Conservation (phyloP, 2,329 filamentous ascomycete species). For the Fusarium clavum region DNA sequence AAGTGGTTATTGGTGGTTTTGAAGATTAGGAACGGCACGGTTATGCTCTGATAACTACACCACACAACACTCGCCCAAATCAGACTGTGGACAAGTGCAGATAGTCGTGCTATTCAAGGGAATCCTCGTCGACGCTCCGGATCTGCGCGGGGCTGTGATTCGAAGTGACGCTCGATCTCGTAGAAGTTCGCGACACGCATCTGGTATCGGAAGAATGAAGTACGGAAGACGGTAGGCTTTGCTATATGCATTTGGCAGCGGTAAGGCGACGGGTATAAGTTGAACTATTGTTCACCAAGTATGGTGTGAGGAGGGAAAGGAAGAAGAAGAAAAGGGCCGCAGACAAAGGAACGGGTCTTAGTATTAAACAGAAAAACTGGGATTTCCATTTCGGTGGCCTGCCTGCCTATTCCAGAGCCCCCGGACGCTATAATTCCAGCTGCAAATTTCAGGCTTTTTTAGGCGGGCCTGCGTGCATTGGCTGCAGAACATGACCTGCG, state of each 20-base stretch:
- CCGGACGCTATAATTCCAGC: conserved; percentile 21
- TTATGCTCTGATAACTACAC: conserved; percentile 34
- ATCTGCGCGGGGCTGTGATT: conserved; percentile 66
- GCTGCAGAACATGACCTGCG: conserved; percentile 17
- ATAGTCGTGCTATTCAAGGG: conserved; percentile 51
- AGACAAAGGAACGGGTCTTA: conserved; percentile 33
- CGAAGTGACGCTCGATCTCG: conserved; percentile 61
- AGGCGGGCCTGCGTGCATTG: conserved; percentile 26
- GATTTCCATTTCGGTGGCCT: conserved; percentile 39
- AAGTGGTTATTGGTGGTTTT: conserved; percentile 12
- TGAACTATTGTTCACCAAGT: conserved; percentile 43
- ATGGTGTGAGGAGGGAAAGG: conserved; percentile 44
- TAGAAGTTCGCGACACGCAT: conserved; percentile 65
- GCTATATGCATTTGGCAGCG: conserved; percentile 67
- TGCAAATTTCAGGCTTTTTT: conserved; percentile 33
- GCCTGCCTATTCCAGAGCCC: conserved; percentile 27
- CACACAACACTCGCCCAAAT: conserved; percentile 34
- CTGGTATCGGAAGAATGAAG: conserved; percentile 66
- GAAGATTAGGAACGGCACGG: conserved; percentile 29
- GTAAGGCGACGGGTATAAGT: conserved; percentile 29
- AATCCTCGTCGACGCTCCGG: conserved; percentile 69
- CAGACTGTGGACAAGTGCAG: conserved; percentile 32
- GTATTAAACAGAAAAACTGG: conserved; percentile 35
- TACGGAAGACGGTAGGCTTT: conserved; percentile 57
- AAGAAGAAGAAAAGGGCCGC: conserved; percentile 26